phyloP scores from a whole-genome alignment of 2,329 filamentous ascomycete species.

The Epichloe amarillans region DNA sequence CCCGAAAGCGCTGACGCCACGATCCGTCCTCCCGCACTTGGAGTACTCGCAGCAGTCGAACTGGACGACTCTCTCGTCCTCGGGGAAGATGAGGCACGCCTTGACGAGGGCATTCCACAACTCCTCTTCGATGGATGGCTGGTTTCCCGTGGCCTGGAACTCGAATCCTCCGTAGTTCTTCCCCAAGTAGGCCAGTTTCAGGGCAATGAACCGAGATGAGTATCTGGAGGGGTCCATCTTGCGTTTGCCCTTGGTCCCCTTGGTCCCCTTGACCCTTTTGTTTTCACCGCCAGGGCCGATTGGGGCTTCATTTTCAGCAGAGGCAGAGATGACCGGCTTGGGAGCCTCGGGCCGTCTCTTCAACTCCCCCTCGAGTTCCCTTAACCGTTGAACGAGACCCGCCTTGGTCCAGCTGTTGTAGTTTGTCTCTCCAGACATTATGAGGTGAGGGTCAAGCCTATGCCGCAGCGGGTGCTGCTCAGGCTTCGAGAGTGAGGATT shows the following conservation, averaged over 20 bases:
- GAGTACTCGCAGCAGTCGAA: slow-evolving; percentile 83
- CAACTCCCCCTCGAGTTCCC: slow-evolving; percentile 51
- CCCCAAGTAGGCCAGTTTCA: slow-evolving; percentile 90
- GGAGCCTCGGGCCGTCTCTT: slow-evolving; percentile 26
- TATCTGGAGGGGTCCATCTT: slow-evolving; percentile 70
- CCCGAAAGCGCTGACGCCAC: slow-evolving; percentile 90
- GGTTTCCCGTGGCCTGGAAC: slow-evolving; percentile 57
- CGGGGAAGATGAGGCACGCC: slow-evolving; percentile 66
- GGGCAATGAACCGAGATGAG: slow-evolving; percentile 68
- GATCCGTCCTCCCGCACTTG: slow-evolving; percentile 88
- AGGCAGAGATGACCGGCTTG: slow-evolving; percentile 17
- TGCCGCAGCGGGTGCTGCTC: background rate
- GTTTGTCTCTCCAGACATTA: slow-evolving; percentile 21
- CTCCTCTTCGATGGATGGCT: slow-evolving; percentile 83
- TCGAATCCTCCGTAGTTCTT: slow-evolving; percentile 89
- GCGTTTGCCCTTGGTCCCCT: slow-evolving; percentile 31
- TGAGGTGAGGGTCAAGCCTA: slow-evolving; percentile 4
- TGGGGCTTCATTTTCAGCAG: background rate
- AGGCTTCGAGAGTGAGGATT: slow-evolving; percentile 6
- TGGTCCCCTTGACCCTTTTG: slow-evolving; percentile 21
- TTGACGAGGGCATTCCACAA: slow-evolving; percentile 83
- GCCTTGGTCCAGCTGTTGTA: slow-evolving; percentile 58
- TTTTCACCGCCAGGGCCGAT: background rate
- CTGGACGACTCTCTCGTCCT: slow-evolving; percentile 49
- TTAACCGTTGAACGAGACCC: slow-evolving; percentile 55